A percentile compares a stretch with the other conserved stretches of the same genome.
Evolutionary conservation across 2,329 filamentous ascomycete genomes (phyloP).

Genomic region (Seiridium cupressi): DNA sequence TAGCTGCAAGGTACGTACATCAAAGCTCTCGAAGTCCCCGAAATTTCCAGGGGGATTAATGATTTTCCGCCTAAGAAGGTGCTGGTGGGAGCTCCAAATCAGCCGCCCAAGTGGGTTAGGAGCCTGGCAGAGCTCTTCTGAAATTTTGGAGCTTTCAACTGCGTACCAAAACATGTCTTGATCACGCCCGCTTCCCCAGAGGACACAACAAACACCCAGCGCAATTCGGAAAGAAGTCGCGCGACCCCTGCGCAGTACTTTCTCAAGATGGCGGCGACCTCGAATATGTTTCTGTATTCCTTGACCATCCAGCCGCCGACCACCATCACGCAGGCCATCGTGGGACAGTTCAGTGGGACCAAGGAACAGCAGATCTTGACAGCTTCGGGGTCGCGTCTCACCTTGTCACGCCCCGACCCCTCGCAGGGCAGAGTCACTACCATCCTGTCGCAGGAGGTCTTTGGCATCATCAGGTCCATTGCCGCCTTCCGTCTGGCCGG

Average conservation of each 20-base stretch:
- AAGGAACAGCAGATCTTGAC: conserved; percentile 98
- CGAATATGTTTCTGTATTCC: conserved; percentile 98
- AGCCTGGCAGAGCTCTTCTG: background rate
- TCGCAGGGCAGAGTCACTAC: conserved; percentile 83
- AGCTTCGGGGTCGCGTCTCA: conserved; percentile 85
- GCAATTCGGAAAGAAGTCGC: conserved; percentile 19
- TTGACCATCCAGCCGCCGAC: conserved; percentile 93
- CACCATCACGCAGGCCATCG: conserved; percentile 83
- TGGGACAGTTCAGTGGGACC: conserved; percentile 93
- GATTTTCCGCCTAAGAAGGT: conserved; percentile 2
- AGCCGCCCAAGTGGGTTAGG: background rate
- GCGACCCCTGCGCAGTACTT: conserved; percentile 28
- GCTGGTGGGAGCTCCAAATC: background rate
- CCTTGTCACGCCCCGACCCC: conserved; percentile 82
- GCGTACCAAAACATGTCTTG: background rate
- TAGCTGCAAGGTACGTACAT: background rate
- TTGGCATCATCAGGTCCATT: conserved; percentile 89
- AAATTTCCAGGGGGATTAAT: conserved; percentile 7
- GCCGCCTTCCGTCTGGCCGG: conserved; percentile 89
- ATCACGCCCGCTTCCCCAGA: background rate
- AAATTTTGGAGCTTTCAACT: conserved; percentile 8
- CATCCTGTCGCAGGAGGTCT: conserved; percentile 87
- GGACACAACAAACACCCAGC: background rate
- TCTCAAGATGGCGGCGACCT: conserved; percentile 85
- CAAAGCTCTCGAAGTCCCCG: background rate